Evolutionary conservation across 2,329 filamentous ascomycete species (phyloP), one percentile per base, ranked within the genome.

Genomic region (Calonectria montana): DNA sequence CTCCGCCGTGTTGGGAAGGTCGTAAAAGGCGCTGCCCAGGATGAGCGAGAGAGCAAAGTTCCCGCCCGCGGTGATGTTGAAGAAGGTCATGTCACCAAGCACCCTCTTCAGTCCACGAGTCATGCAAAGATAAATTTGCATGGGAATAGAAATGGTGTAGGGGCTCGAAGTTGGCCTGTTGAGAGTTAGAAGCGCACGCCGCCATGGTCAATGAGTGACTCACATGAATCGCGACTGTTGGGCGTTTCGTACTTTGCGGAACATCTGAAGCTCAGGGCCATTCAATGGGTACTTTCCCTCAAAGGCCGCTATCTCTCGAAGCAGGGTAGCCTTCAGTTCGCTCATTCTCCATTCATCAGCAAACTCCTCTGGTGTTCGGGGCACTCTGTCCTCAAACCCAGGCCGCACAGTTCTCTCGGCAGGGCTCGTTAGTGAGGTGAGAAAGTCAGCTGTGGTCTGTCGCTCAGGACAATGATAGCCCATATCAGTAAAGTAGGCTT

Each of bases 401-500:
- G 74, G 74, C 23, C 74, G 77, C 27, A 81, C 73, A 37, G 78
- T 73, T 35, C 81, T 81, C 65, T 84, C 82, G 12, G 75, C 71
- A 5, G 81, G 79, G 25, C 76, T 82, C 13, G 87, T 88, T 18
- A 89, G 83, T 1, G 86, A 86, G 3, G 91, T 92, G 63, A 92
- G 80, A 82, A 92, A 93, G 76, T 93, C 91, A 10, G 90, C 89
- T 0, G 88, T 91, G 0, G 91, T 92, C 81, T 89, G 88, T 23
- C 91, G 88, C 2, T 88, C 82, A 0, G 90, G 89, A 75, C 89
- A 90, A 25, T 89, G 85, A 77, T 91, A 92, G 2, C 91, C 91
- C 2, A 93, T 85, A 70, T 86, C 82, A 69, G 89, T 83, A 76
- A 94, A 93, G 79, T 91, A 93, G 13, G 84, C 78, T 74, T 87